Conservation (phyloP, 1,284 basidiomycete genomes). For the Nidula niveotomentosa region DNA sequence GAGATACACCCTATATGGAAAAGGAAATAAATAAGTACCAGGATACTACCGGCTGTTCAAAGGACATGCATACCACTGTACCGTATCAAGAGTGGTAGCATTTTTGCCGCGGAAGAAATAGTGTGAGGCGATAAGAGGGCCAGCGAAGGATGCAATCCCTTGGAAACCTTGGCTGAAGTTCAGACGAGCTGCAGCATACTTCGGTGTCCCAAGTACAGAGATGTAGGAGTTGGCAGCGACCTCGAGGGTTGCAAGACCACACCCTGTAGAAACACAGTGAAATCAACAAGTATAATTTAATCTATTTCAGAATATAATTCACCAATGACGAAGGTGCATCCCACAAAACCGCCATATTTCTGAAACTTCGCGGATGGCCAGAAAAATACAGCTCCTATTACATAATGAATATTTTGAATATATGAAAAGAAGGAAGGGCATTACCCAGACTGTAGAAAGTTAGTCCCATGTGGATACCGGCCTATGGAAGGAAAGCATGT, state of each 20-base stretch:
- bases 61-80: conserved; percentile 57
- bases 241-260: conserved; percentile 69
- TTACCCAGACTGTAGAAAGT: conserved; percentile 66
- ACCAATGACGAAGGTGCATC: conserved; percentile 70
- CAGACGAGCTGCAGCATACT: conserved; percentile 75
- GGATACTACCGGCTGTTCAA: background rate
- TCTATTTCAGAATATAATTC: conserved; percentile 8
- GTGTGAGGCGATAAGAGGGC: conserved; percentile 76
- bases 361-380: conserved; percentile 76
- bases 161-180: conserved; percentile 86
- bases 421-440: conserved; percentile 4
- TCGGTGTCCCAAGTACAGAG: conserved; percentile 62
- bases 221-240: conserved; percentile 84
- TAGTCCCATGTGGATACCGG: conserved; percentile 67
- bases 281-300: background rate
- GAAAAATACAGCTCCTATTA: conserved; percentile 68
- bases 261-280: conserved; percentile 41
- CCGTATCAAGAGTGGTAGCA: conserved; percentile 60
- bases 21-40: background rate
- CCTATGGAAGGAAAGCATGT: conserved; percentile 8
- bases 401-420: background rate
- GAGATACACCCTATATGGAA: conserved; percentile 63
- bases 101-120: conserved; percentile 76
- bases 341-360: conserved; percentile 74
- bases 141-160: conserved; percentile 77